These are phyloP conservation scores for Diplogelasinospora grovesii DNA, from an alignment of 495 filamentous ascomycete genomes.

Conservation along the genomic window DNA sequence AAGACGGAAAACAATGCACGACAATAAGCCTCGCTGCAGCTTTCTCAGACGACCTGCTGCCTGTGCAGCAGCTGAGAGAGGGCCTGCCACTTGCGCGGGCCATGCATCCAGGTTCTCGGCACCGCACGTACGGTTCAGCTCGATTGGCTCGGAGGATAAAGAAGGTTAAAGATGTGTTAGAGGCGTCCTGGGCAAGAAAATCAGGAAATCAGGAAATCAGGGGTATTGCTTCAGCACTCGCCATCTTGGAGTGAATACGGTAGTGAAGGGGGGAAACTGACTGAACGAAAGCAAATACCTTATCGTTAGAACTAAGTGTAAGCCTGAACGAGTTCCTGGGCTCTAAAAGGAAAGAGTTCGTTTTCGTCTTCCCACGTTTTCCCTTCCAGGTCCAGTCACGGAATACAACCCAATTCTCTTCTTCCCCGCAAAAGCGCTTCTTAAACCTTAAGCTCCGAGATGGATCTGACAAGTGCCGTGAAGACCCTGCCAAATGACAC, in stretches of 20 bases:
- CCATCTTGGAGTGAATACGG: neutral
- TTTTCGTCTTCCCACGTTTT: constrained; percentile 15
- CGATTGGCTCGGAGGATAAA: constrained; percentile 15
- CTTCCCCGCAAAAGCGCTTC: constrained; percentile 14
- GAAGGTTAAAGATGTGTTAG: neutral
- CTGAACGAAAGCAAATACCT: too few relatives aligned
- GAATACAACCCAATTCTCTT: constrained; percentile 19
- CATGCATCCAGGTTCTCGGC: neutral
- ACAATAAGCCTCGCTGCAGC: neutral
- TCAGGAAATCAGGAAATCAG: too few relatives aligned
- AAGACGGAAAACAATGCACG: neutral
- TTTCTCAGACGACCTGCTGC: neutral
- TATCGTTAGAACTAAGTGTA: too few relatives aligned
- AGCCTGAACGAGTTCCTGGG: too few relatives aligned
- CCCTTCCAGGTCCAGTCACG: constrained; percentile 9
- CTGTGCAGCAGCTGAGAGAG: neutral
- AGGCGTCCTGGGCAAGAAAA: neutral
- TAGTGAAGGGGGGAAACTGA: neutral
- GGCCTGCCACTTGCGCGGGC: neutral
- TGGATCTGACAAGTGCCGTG: constrained; percentile 25
- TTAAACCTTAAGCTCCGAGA: constrained; percentile 15
- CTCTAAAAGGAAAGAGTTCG: too few relatives aligned
- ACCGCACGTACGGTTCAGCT: too few relatives aligned
- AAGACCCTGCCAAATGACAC: constrained; percentile 15
- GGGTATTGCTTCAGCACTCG: neutral